Evolutionary conservation across 1,284 basidiomycete genomes (phyloP).

Genomic region (Ceratorhiza oryzae-sativae): DNA sequence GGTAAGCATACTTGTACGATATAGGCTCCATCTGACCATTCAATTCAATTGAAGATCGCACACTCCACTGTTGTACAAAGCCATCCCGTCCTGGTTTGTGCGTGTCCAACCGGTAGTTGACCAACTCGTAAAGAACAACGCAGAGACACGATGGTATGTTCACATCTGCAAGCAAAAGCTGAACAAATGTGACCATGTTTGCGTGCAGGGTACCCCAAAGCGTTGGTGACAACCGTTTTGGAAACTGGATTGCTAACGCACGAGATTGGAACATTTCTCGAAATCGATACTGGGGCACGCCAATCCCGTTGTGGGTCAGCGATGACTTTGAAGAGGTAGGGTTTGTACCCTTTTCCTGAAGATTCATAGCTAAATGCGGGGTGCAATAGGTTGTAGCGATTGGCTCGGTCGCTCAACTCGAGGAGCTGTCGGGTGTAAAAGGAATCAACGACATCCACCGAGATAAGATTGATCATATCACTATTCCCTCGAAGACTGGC

Average conservation of each 20-base stretch:
- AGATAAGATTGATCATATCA: constrained; percentile 95
- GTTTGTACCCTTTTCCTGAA: not conserved
- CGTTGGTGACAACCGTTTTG: constrained; percentile 93
- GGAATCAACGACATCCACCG: constrained; percentile 94
- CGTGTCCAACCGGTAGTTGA: constrained; percentile 86
- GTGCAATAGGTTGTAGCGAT: constrained; percentile 77
- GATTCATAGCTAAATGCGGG: not conserved
- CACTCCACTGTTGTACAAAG: constrained; percentile 96
- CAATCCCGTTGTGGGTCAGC: constrained; percentile 95
- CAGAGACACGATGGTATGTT: constrained; percentile 84
- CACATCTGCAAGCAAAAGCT: no score
- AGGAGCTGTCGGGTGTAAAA: constrained; percentile 83
- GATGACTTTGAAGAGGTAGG: constrained; percentile 90
- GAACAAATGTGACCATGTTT: no score
- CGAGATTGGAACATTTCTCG: constrained; percentile 99
- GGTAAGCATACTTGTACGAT: constrained; percentile 57
- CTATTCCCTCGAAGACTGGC: constrained; percentile 91
- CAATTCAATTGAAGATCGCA: constrained; percentile 67
- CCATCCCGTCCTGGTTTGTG: constrained; percentile 97
- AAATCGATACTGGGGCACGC: constrained; percentile 99
- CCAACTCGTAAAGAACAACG: constrained; percentile 89
- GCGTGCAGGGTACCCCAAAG: constrained; percentile 80
- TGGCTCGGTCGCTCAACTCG: constrained; percentile 88
- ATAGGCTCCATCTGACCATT: not conserved
- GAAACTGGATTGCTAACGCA: constrained; percentile 97